These are phyloP conservation scores for Roridomyces roridus DNA, from an alignment of 768 basidiomycete genomes.

Conservation along the genomic window DNA sequence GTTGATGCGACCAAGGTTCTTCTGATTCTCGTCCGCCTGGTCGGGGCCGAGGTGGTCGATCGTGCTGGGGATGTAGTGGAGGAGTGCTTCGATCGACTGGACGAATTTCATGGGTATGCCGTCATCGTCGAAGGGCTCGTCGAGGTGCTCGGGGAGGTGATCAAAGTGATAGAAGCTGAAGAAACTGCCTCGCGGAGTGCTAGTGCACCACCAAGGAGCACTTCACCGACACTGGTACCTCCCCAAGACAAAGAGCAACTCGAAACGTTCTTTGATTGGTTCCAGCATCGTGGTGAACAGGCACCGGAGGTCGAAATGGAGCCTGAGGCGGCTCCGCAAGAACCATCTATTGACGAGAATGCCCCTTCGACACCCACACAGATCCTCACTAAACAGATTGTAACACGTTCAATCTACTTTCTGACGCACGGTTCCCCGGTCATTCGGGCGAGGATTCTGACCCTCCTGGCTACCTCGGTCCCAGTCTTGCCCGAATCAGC, in stretches of 20 bases:
- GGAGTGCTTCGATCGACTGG: slow-evolving; percentile 95
- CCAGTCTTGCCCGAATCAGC: slow-evolving; percentile 75
- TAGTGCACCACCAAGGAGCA: slow-evolving; percentile 22
- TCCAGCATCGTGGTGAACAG: slow-evolving; percentile 51
- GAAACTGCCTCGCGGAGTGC: slow-evolving; percentile 36
- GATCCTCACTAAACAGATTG: slow-evolving; percentile 80
- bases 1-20: slow-evolving; percentile 90
- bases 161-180: slow-evolving; percentile 75
- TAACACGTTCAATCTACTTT: slow-evolving; percentile 87
- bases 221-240: slow-evolving; percentile 29
- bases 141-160: slow-evolving; percentile 85
- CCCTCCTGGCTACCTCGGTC: slow-evolving; percentile 74
- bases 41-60: slow-evolving; percentile 86
- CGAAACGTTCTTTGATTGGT: slow-evolving; percentile 70
- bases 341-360: slow-evolving; percentile 47
- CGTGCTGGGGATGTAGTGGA: slow-evolving; percentile 94
- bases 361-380: slow-evolving; percentile 73
- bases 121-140: slow-evolving; percentile 85
- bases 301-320: slow-evolving; percentile 40
- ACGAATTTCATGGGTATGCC: slow-evolving; percentile 95
- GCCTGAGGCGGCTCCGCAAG: slow-evolving; percentile 27
- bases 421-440: slow-evolving; percentile 88
- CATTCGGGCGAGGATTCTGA: slow-evolving; percentile 84
- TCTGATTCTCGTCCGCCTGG: slow-evolving; percentile 81
- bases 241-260: slow-evolving; percentile 42